phyloP scores from a whole-genome alignment of 169 alveolate species.

The Cryptosporidium tyzzeri region DNA sequence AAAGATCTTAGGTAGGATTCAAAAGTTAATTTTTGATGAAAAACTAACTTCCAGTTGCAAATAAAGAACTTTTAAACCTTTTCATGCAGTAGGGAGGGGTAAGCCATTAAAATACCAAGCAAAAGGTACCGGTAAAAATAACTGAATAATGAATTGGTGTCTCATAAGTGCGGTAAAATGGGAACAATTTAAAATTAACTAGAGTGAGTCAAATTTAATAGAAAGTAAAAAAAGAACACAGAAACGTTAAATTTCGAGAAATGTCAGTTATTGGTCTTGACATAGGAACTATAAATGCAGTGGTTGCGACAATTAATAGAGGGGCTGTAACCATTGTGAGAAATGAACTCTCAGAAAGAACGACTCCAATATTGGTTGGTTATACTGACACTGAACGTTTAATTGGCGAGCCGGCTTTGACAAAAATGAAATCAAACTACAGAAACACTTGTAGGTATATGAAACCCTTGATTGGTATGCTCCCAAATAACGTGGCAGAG shows the following conservation, averaged over 20 bases:
- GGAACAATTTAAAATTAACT: background rate
- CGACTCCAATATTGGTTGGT: conserved; percentile 94
- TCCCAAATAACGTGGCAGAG: conserved; percentile 74
- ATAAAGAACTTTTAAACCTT: background rate
- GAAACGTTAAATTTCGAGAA: background rate
- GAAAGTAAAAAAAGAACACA: conserved; percentile 11
- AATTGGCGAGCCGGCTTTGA: conserved; percentile 93
- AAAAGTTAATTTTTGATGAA: background rate
- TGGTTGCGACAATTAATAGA: conserved; percentile 93
- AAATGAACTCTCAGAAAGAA: conserved; percentile 94
- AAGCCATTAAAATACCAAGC: background rate
- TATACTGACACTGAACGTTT: conserved; percentile 91
- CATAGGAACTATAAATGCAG: conserved; percentile 95
- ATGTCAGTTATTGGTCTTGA: conserved; percentile 96
- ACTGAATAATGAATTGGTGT: conserved; percentile 6
- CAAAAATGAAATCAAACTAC: conserved; percentile 88
- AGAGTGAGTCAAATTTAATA: background rate
- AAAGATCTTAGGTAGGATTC: background rate
- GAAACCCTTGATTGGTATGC: conserved; percentile 88
- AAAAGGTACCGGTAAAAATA: conserved; percentile 17
- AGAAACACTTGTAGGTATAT: conserved; percentile 91
- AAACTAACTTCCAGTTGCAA: background rate
- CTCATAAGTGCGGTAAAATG: conserved; percentile 52
- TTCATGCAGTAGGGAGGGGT: background rate
- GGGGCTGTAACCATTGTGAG: conserved; percentile 96